These are phyloP conservation scores for Entomortierella parvispora DNA, from an alignment of 192 early-diverging fungal genomes.

Conservation along the genomic window DNA sequence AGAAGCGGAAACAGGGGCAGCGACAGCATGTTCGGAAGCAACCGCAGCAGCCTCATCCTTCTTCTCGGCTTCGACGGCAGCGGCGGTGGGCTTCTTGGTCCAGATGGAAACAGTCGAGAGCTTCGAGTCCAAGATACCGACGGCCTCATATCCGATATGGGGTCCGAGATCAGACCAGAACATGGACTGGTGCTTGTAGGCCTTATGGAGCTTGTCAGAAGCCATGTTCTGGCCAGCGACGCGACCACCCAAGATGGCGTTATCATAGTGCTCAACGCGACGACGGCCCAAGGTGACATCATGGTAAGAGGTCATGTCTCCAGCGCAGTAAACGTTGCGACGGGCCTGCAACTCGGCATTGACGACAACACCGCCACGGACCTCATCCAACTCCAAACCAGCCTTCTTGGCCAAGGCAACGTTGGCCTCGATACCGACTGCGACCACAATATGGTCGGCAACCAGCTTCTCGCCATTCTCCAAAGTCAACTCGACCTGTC, in stretches of 20 bases:
- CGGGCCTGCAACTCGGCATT: constrained; percentile 75
- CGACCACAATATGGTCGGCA: constrained; percentile 71
- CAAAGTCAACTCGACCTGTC: constrained; percentile 56
- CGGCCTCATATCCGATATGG: constrained; percentile 70
- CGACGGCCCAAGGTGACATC: constrained; percentile 72
- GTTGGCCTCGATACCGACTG: constrained; percentile 70
- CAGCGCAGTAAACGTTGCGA: constrained; percentile 70
- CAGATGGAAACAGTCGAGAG: constrained; percentile 70
- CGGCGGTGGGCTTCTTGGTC: constrained; percentile 57
- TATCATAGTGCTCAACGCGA: constrained; percentile 74
- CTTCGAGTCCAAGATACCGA: constrained; percentile 66
- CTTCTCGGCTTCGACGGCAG: constrained; percentile 45
- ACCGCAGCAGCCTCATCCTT: constrained; percentile 23
- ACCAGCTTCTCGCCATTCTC: constrained; percentile 50
- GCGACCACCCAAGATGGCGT: constrained; percentile 67
- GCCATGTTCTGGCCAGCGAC: constrained; percentile 71
- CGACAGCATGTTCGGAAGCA: too few species aligned
- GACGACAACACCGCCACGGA: constrained; percentile 66
- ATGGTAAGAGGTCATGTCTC: constrained; percentile 72
- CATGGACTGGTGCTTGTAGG: constrained; percentile 71
- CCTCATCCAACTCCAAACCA: constrained; percentile 69
- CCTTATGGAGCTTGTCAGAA: constrained; percentile 54
- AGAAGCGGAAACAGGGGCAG: constrained; percentile 15
- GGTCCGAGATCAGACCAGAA: constrained; percentile 74
- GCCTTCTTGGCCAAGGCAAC: constrained; percentile 65